Evolutionary conservation across 2,329 filamentous ascomycete species (phyloP).

Genomic region (Cordyceps farinosa): DNA sequence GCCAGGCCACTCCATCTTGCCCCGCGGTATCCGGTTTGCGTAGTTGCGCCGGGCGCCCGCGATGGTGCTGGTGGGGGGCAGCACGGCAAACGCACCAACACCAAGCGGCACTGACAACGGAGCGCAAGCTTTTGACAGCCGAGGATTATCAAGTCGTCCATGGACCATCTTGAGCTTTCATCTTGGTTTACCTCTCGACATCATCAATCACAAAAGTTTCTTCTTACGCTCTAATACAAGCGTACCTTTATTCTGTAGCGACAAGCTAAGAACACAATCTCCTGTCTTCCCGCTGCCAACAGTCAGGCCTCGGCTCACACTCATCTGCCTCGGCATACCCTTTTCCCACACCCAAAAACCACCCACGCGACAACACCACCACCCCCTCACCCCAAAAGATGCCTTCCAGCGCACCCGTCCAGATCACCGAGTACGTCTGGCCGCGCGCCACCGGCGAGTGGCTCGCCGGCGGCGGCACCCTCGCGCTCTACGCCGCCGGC

Average conservation of each 20-base stretch:
- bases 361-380: not conserved
- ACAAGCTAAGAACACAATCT: not conserved
- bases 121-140: not conserved
- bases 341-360: not conserved
- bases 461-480: not conserved
- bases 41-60: not conserved
- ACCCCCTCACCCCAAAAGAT: not conserved
- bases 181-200: not conserved
- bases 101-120: not conserved
- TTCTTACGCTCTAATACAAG: not conserved
- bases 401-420: not conserved
- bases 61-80: not conserved
- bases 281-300: not conserved
- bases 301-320: not conserved
- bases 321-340: not conserved
- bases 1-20: not conserved
- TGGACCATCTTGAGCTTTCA: not conserved
- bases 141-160: not conserved
- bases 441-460: constrained; percentile 2
- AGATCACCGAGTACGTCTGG: constrained; percentile 12
- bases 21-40: not conserved
- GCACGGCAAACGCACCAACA: not conserved
- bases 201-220: not conserved
- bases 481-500: constrained; percentile 9
- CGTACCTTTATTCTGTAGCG: not conserved